A percentile compares a stretch with the other conserved stretches of the same genome.
Conservation (phyloP, 192 early-diverging fungal species). For the Linderina pennispora region DNA sequence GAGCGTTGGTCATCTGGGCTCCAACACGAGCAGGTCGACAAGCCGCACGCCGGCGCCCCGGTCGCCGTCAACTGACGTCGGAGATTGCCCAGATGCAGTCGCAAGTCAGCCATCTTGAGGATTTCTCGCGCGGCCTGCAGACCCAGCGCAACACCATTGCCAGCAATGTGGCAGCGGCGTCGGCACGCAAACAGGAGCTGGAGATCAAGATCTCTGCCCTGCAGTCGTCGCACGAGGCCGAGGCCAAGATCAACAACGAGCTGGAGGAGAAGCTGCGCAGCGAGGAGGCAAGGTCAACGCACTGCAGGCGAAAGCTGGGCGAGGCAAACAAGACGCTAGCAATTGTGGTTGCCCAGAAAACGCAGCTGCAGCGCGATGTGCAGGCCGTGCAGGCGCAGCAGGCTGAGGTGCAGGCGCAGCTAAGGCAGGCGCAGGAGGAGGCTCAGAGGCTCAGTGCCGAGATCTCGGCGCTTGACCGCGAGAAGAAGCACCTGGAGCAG, state of each 20-base stretch:
- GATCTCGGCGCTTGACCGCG: slow-evolving; percentile 23
- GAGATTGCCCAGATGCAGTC: slow-evolving; percentile 26
- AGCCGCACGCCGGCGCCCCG: slow-evolving; percentile 13
- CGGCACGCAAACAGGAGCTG: slow-evolving; percentile 43
- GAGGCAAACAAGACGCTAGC: slow-evolving; percentile 29
- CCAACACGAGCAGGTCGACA: slow-evolving; percentile 20
- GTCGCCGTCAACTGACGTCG: slow-evolving; percentile 8
- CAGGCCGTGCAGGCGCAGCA: slow-evolving; percentile 41
- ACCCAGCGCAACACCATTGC: slow-evolving; percentile 28
- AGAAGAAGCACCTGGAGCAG: slow-evolving; percentile 28
- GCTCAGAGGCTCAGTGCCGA: slow-evolving; percentile 27
- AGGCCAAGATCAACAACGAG: slow-evolving; percentile 43
- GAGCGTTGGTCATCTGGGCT: slow-evolving; percentile 4
- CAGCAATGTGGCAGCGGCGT: slow-evolving; percentile 19
- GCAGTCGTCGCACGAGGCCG: slow-evolving; percentile 43
- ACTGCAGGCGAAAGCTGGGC: slow-evolving; percentile 23
- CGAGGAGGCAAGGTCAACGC: slow-evolving; percentile 24
- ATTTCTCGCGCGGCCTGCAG: slow-evolving; percentile 35
- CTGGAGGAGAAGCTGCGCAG: slow-evolving; percentile 31
- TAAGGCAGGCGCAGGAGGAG: slow-evolving; percentile 40
- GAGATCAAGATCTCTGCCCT: slow-evolving; percentile 32
- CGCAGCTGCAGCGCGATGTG: slow-evolving; percentile 34
- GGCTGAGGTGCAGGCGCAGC: slow-evolving; percentile 24
- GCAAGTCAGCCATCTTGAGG: slow-evolving; percentile 37
- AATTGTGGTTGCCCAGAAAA: slow-evolving; percentile 30